phyloP scores from a whole-genome alignment of 495 filamentous ascomycete genomes.

The Corynascus novoguineensis region DNA sequence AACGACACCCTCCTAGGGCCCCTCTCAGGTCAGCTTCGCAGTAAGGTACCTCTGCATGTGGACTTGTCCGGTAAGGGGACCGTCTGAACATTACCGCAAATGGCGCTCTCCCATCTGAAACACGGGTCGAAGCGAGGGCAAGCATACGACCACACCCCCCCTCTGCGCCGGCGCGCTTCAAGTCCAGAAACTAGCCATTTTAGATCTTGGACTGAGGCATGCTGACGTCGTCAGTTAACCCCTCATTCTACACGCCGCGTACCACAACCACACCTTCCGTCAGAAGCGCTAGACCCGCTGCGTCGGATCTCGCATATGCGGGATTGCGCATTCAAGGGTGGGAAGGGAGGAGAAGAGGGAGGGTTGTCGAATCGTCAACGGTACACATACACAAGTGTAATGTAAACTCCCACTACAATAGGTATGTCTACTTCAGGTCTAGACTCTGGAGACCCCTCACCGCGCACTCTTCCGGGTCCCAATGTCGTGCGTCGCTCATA shows the following conservation, averaged over 20 bases:
- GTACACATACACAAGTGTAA: too few species aligned
- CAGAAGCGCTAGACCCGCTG: conserved; percentile 2
- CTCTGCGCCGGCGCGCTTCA: neutral
- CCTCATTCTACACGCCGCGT: conserved; percentile 6
- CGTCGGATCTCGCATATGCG: conserved; percentile 14
- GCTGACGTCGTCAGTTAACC: conserved; percentile 2
- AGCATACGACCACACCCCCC: conserved; percentile 4
- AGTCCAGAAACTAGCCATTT: neutral
- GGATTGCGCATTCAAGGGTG: neutral
- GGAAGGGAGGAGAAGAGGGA: neutral
- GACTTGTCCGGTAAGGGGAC: neutral
- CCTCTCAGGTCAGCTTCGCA: neutral
- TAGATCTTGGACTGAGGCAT: neutral
- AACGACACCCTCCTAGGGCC: neutral
- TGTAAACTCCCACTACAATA: too few species aligned
- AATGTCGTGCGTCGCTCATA: neutral
- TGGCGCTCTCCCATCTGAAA: conserved; percentile 2
- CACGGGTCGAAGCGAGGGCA: neutral
- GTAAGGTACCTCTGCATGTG: neutral
- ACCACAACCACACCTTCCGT: too few species aligned
- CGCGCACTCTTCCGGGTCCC: neutral
- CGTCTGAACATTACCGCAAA: neutral
- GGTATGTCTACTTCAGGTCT: too few species aligned
- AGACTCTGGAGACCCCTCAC: neutral
- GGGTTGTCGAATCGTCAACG: too few species aligned